These are phyloP conservation scores for Tephrocybe sp. DNA, from an alignment of 768 basidiomycete genomes.

Conservation along the genomic window DNA sequence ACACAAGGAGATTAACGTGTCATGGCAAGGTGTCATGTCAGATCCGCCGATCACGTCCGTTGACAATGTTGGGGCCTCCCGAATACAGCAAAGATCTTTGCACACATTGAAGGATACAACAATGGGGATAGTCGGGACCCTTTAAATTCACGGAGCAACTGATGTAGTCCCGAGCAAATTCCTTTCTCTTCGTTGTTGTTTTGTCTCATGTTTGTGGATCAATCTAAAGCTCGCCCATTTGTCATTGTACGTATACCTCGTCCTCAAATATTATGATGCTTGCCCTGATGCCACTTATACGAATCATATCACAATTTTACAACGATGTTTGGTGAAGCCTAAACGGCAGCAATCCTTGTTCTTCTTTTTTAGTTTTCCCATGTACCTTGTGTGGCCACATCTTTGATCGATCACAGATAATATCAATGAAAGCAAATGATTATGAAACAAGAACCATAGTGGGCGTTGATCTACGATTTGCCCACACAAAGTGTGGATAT, in stretches of 20 bases:
- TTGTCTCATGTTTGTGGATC: too few relatives aligned
- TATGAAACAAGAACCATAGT: constrained; percentile 8
- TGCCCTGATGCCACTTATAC: background rate
- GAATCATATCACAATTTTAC: background rate
- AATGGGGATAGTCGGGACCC: constrained; percentile 2
- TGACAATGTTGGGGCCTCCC: constrained; percentile 5
- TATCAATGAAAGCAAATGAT: background rate
- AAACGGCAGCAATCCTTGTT: constrained; percentile 1
- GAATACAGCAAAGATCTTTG: constrained; percentile 8
- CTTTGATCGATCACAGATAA: constrained; percentile 9
- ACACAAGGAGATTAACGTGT: too few relatives aligned
- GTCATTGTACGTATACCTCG: background rate
- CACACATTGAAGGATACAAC: background rate
- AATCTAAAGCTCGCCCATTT: too few relatives aligned
- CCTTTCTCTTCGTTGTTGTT: background rate
- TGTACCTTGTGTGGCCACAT: background rate
- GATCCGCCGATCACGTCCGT: constrained; percentile 3
- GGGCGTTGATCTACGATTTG: constrained; percentile 14
- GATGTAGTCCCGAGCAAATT: background rate
- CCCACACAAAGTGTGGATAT: background rate
- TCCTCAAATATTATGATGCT: background rate
- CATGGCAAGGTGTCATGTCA: background rate
- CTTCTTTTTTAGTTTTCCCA: background rate
- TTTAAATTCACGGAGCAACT: background rate
- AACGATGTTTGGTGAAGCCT: background rate